Evolutionary conservation across 2,329 filamentous ascomycete genomes (phyloP).

Genomic region (Diplocarpon mali): DNA sequence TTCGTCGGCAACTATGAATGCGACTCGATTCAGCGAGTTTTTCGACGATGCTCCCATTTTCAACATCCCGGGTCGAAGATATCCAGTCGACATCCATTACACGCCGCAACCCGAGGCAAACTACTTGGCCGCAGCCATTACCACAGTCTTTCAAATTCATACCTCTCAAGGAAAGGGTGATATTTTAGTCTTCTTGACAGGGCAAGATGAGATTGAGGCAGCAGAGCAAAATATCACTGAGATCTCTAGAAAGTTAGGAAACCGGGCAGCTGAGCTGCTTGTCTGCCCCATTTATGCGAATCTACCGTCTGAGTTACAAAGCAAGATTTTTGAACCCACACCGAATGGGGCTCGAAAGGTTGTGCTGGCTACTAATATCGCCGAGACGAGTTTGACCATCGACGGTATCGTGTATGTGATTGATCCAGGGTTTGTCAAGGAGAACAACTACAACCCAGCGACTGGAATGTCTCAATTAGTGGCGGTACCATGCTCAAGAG

Average conservation of each 20-base stretch:
- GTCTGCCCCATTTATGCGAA: slow-evolving; percentile 93
- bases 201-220: slow-evolving; percentile 90
- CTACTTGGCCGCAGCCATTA: slow-evolving; percentile 82
- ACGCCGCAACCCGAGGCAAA: slow-evolving; percentile 87
- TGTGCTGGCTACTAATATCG: slow-evolving; percentile 91
- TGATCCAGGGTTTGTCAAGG: slow-evolving; percentile 89
- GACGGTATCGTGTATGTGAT: slow-evolving; percentile 96
- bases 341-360: slow-evolving; percentile 80
- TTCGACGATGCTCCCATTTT: slow-evolving; percentile 92
- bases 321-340: slow-evolving; percentile 90
- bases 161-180: slow-evolving; percentile 76
- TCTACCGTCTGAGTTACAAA: slow-evolving; percentile 78
- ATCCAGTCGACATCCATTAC: slow-evolving; percentile 86
- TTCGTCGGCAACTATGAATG: slow-evolving; percentile 89
- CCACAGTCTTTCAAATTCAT: slow-evolving; percentile 91
- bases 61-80: slow-evolving; percentile 82
- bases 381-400: slow-evolving; percentile 90
- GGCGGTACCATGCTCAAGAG: slow-evolving; percentile 81
- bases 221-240: slow-evolving; percentile 77
- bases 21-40: slow-evolving; percentile 81
- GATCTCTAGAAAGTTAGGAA: slow-evolving; percentile 76
- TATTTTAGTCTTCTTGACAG: slow-evolving; percentile 88
- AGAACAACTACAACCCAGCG: slow-evolving; percentile 84
- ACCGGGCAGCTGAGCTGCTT: slow-evolving; percentile 73
- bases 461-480: slow-evolving; percentile 90